Base-by-base conservation (phyloP, 164 flowering plant genomes). In the Aristolochia fimbriata region DNA sequence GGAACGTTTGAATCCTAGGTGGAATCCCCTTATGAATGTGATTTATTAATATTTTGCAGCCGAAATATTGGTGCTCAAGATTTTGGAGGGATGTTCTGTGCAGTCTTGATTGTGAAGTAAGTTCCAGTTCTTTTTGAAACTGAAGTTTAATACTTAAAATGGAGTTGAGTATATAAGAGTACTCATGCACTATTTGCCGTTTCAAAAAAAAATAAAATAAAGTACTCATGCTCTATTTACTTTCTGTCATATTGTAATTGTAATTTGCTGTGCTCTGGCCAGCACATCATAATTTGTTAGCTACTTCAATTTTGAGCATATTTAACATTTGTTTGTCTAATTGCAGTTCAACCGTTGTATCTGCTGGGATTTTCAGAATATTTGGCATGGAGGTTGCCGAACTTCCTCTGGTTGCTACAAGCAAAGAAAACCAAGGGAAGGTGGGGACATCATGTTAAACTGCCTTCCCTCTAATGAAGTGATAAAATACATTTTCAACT, bases 371-470 rank as follows among this genome's bases (percentile, higher is more conserved):
- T 64, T 77, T 93, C 17, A 73, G 99, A 70, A 67, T 93, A n/a
- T 90, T 93, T 76, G 92, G 92, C 16, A 73, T 62, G 54, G 87
- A 81, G 70, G 89, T 81, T 69, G 99, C 97, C 25, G 99, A 93
- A 71, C 91, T 93, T 66, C 99, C 99, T 64, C 48, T 93, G 50
- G 97, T 88, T 21, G 99, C 99, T 57, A 93, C 99, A 46, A 69
- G 78, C 62, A 81, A 79, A 74, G 76, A 76, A 65, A 70, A 75
- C 73, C 97, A 83, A 72, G 97, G 97, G 71, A 85, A 88, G 67
- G 98, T 90, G 79, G 68, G 78, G 20, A 37, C 8, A 37, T 37
- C 43, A 7, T 37, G 11, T 37, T 37, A 2, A 37, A 37, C 9
- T 37, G 43, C 43, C 12, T 37, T n/a, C 12, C 12, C 43, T 37